These are phyloP conservation scores for Boletus mariae DNA, from an alignment of 1,284 basidiomycete genomes.

Conservation along the genomic window DNA sequence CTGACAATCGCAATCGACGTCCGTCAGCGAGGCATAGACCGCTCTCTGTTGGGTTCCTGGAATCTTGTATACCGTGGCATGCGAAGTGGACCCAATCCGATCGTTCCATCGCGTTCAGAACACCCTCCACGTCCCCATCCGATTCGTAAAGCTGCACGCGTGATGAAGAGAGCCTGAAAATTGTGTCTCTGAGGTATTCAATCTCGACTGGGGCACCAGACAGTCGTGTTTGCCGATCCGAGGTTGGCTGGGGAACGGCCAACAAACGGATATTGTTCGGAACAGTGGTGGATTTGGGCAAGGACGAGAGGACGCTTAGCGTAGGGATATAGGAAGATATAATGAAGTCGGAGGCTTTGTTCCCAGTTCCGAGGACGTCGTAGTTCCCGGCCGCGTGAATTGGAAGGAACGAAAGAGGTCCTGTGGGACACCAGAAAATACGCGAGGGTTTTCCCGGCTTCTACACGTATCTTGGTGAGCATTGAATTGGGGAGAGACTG, in stretches of 20 bases:
- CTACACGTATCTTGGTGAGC: not conserved
- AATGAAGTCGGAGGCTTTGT: slow-evolving; percentile 1
- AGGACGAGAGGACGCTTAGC: not conserved
- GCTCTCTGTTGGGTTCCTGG: not conserved
- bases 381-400: slow-evolving; percentile 1
- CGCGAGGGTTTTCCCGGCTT: slow-evolving; percentile 30
- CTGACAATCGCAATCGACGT: not conserved
- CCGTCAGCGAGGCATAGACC: not conserved
- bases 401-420: not conserved
- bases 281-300: not conserved
- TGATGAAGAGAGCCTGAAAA: not conserved
- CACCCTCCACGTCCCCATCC: not conserved
- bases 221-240: not conserved
- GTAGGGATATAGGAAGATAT: slow-evolving; percentile 3
- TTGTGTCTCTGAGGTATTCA: not conserved
- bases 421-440: not conserved
- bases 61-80: slow-evolving; percentile 1
- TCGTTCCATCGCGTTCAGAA: not conserved
- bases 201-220: not conserved
- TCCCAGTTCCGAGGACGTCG: not conserved
- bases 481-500: not conserved
- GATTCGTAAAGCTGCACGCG: not conserved
- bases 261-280: not conserved
- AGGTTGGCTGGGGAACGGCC: not conserved
- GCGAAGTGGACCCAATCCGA: slow-evolving; percentile 2